A percentile compares a stretch with the other conserved stretches of the same genome.
Conservation (phyloP, 2,329 filamentous ascomycete genomes). For the Stemphylium vesicarium region DNA sequence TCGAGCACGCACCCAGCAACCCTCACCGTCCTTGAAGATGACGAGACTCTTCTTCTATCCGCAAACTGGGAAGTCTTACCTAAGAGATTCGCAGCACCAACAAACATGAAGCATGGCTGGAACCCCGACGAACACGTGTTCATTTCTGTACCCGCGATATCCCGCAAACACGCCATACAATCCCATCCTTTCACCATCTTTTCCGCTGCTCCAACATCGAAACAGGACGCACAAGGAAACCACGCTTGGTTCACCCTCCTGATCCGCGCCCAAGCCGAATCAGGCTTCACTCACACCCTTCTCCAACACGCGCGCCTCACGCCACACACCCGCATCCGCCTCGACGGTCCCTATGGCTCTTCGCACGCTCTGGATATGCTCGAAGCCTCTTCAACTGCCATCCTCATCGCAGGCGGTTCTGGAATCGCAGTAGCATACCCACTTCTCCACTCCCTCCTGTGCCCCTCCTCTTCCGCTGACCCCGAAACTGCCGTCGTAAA, state of each 20-base stretch:
- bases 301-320: slow-evolving; percentile 58
- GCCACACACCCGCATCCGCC: slow-evolving; percentile 54
- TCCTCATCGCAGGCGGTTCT: slow-evolving; percentile 68
- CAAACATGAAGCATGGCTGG: slow-evolving; percentile 61
- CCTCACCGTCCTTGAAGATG: slow-evolving; percentile 62
- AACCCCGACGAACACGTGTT: slow-evolving; percentile 69
- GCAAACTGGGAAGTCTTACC: slow-evolving; percentile 50
- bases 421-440: slow-evolving; percentile 71
- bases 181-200: slow-evolving; percentile 72
- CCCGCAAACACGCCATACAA: slow-evolving; percentile 61
- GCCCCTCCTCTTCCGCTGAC: slow-evolving; percentile 23
- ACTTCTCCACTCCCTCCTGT: slow-evolving; percentile 60
- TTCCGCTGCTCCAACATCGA: slow-evolving; percentile 62
- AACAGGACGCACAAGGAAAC: slow-evolving; percentile 22
- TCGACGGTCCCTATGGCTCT: slow-evolving; percentile 72
- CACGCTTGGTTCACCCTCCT: slow-evolving; percentile 64
- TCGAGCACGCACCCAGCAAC: slow-evolving; percentile 57
- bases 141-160: slow-evolving; percentile 63
- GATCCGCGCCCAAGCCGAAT: slow-evolving; percentile 60
- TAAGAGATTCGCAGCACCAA: slow-evolving; percentile 21
- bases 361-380: slow-evolving; percentile 62
- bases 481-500: slow-evolving; percentile 14
- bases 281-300: slow-evolving; percentile 65
- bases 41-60: slow-evolving; percentile 61
- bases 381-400: slow-evolving; percentile 55